Base-by-base conservation (phyloP, 202 grass and related monocot genomes). In the Miscanthus sacchariflorus region DNA sequence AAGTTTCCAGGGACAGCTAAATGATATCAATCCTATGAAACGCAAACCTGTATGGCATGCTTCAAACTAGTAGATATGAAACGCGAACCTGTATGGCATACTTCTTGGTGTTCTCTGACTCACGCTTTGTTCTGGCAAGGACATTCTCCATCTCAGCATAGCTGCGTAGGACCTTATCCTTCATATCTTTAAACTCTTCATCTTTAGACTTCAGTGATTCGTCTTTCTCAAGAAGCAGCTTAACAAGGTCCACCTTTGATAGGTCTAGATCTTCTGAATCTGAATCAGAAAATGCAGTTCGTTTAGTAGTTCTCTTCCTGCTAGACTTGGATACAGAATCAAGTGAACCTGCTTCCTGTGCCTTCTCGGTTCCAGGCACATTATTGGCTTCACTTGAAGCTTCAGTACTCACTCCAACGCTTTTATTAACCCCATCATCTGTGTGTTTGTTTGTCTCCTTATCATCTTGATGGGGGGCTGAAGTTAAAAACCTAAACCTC, bases 61-160 rank as follows among this genome's bases (percentile, higher is more conserved):
- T 97, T 97, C 72, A 33, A 75, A 6, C 24, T 21, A 76, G 8
- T 28, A 75, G 25, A 74, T 77, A 68, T 33, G 44, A 81, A 44
- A 82, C 24, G 72, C 23, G 39, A 6, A 97, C 95, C 92, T 97
- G 95, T 84, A 97, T 75, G 45, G 92, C 89, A 86, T 91, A 97
- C 67, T 97, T 97, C 72, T 97, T 97, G 14, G 82, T 79, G 83
- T 91, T 97, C 18, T 97, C 95, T 35, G 92, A 93, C 64, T 97
- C 92, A 35, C 92, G 89, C 63, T 93, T 97, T 88, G 95, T 95
- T 86, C 95, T 92, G 12, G 59, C 85, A 21, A 93, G 86, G 46
- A 97, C 82, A 76, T 97, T 97, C 79, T 97, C 95, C 89, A 92
- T 93, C 84, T 97, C 95, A 28, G 95, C 95, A 66, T 93, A 97